Evolutionary conservation across 345 rosid species (phyloP), one percentile per base, ranked within the genome.

Genomic region (Citrus cavaleriei): DNA sequence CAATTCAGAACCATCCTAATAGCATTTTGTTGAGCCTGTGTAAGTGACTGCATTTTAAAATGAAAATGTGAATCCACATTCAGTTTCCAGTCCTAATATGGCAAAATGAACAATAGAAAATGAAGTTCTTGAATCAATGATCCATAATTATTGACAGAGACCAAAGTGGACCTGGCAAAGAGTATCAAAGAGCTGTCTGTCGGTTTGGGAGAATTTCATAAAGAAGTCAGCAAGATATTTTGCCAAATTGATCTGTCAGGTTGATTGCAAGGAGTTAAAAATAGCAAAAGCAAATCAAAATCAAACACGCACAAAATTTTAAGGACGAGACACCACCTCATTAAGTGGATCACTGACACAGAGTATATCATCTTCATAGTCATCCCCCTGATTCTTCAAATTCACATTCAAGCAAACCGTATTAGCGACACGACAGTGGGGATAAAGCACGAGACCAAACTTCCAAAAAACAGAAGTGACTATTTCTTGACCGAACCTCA

Each of bases 211-310:
- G 80, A 95, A 92, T 73, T 91, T 90, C 19, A 18, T 42, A 58
- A 95, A 59, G 86, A 91, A 95, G 67, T 91, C 98, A 22, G 73
- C 84, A 25, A 95, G 85, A 81, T 86, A 93, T 74, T 83, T 90
- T 73, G 89, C 91, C 82, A 95, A 85, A 84, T 95, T 91, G 72
- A 95, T 88, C 98, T 93, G 90, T 73, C 75, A 75, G 60, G 74
- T 81, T 61, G 57, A 79, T 61, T 32, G 71, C 57, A 27, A 59
- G 60, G 61, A 74, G 22, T 83, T 65, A 14, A 13, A 54, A 46
- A 6, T 7, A 28, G 22, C 3, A 28, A 27, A 6, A 24, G 28
- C 32, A 10, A 57, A 10, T 38, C 25, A 21, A 51, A 34, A 54
- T 35, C 2, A 9, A 40, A 10, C 32, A 13, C 5, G 51, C 0